Evolutionary conservation across 352 stramenopile genomes (phyloP).

Genomic region (Phytopythium helicoides): DNA sequence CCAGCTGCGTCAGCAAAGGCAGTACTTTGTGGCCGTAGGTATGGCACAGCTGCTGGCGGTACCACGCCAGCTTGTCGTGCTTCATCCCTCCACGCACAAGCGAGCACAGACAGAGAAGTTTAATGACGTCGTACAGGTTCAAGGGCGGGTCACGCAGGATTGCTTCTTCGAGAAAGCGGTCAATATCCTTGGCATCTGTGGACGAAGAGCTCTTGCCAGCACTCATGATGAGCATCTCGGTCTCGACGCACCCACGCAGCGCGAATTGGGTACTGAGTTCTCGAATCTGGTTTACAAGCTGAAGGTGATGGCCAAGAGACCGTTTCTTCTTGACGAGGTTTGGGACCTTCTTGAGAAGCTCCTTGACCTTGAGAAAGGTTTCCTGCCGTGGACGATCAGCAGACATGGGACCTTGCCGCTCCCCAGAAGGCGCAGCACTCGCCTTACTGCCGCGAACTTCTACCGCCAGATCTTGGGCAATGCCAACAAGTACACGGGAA

Average conservation of each 20-base stretch:
- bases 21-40: constrained; percentile 77
- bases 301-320: constrained; percentile 60
- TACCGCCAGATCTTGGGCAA: constrained; percentile 48
- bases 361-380: constrained; percentile 43
- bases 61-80: constrained; percentile 51
- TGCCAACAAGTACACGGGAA: constrained; percentile 42
- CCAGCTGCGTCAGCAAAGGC: constrained; percentile 63
- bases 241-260: constrained; percentile 67
- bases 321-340: constrained; percentile 74
- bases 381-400: background rate
- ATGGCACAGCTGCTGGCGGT: constrained; percentile 76
- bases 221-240: constrained; percentile 81
- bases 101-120: constrained; percentile 74
- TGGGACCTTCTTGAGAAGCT: constrained; percentile 59
- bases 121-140: constrained; percentile 69
- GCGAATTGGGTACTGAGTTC: constrained; percentile 53
- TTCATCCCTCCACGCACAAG: constrained; percentile 69
- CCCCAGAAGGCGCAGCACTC: constrained; percentile 12
- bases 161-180: constrained; percentile 66
- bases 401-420: background rate
- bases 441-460: constrained; percentile 41
- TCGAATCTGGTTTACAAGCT: constrained; percentile 62
- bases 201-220: constrained; percentile 40
- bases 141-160: constrained; percentile 66
- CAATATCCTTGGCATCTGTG: constrained; percentile 47